phyloP scores from a whole-genome alignment of 2,329 filamentous ascomycete species.

The Neophaeococcomyces mojaviensis region DNA sequence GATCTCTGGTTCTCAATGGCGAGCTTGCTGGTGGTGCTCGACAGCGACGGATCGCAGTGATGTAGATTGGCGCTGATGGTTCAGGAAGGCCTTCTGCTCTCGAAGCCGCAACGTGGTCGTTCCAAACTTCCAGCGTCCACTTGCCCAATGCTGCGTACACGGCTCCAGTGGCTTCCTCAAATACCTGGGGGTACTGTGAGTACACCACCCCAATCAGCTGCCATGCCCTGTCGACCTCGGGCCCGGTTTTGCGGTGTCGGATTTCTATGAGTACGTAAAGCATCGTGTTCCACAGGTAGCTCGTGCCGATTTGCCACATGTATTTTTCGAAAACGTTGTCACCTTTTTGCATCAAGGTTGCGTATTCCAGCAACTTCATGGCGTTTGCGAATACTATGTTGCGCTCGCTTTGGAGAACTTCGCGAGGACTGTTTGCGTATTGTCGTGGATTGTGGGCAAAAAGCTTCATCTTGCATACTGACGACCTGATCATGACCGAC shows the following conservation, averaged over 20 bases:
- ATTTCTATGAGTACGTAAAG: conserved; percentile 41
- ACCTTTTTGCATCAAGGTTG: conserved; percentile 33
- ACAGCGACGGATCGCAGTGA: no score
- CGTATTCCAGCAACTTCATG: conserved; percentile 30
- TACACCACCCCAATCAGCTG: conserved; percentile 36
- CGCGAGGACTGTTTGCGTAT: conserved; percentile 22
- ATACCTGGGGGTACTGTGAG: conserved; percentile 34
- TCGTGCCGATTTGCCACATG: conserved; percentile 31
- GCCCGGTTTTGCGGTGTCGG: conserved; percentile 27
- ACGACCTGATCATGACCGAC: conserved; percentile 34
- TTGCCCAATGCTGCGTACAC: conserved; percentile 36
- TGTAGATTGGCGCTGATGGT: no score
- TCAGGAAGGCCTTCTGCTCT: no score
- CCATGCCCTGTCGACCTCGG: conserved; percentile 36
- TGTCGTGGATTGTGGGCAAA: conserved; percentile 38
- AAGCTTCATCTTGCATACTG: conserved; percentile 36
- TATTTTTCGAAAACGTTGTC: conserved; percentile 33
- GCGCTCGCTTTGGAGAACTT: conserved; percentile 27
- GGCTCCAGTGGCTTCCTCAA: conserved; percentile 27
- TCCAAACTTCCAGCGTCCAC: no score
- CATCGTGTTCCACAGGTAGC: conserved; percentile 10
- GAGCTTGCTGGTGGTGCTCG: no score
- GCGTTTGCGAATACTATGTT: conserved; percentile 33
- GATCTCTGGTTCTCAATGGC: no score
- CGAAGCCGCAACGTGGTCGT: no score